Conservation (phyloP, 83 land plant species). For the Diphasiastrum complanatum region DNA sequence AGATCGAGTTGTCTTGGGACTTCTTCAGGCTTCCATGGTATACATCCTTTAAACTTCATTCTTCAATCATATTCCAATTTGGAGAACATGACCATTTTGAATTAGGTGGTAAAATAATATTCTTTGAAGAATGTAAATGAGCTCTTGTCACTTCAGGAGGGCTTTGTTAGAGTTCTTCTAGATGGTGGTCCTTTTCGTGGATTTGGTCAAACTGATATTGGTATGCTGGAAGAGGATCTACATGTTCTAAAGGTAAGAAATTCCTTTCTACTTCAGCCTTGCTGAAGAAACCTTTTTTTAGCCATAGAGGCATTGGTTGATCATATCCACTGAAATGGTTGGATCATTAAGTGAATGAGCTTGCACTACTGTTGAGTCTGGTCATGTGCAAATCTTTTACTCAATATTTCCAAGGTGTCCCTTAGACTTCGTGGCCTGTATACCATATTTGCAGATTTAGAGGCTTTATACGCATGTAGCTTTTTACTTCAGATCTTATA, state of each 20-base stretch:
- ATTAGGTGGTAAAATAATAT: not conserved
- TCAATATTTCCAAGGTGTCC: no score
- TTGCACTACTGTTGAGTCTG: no score
- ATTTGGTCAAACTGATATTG: slow-evolving; percentile 59
- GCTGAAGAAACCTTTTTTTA: no score
- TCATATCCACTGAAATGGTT: no score
- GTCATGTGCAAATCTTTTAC: no score
- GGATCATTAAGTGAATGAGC: no score
- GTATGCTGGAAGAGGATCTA: slow-evolving; percentile 70
- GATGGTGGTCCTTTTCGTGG: slow-evolving; percentile 97
- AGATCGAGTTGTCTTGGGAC: slow-evolving; percentile 66
- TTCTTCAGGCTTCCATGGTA: slow-evolving; percentile 73
- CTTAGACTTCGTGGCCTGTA: no score
- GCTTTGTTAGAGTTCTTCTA: slow-evolving; percentile 58
- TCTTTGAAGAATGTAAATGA: not conserved
- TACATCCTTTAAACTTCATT: not conserved
- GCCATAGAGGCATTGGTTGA: no score
- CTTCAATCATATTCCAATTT: not conserved
- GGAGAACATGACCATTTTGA: not conserved
- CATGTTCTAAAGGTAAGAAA: slow-evolving; percentile 54
- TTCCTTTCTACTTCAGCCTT: slow-evolving; percentile 1
- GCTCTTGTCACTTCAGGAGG: slow-evolving; percentile 47
- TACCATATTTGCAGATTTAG: no score
- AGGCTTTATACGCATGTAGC: no score
- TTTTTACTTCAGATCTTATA: no score